These are phyloP conservation scores for Pisolithus albus DNA, from an alignment of 768 basidiomycete genomes.

Conservation along the genomic window DNA sequence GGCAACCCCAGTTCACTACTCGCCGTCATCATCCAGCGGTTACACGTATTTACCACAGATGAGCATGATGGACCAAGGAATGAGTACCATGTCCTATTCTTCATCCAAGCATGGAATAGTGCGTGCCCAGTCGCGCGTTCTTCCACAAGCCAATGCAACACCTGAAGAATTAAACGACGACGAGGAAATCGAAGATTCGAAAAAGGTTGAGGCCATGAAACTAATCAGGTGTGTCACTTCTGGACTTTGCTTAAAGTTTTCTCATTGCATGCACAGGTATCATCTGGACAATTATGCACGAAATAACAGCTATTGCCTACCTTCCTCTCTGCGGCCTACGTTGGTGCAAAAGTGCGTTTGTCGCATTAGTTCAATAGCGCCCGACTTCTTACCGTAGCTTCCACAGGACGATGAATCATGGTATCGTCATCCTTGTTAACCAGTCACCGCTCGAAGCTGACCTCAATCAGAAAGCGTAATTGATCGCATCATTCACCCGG, in stretches of 20 bases:
- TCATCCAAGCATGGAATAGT: slow-evolving; percentile 23
- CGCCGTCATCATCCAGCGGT: slow-evolving; percentile 28
- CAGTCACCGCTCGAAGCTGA: slow-evolving; percentile 8
- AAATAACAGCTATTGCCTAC: slow-evolving; percentile 82
- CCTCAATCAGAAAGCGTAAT: slow-evolving; percentile 70
- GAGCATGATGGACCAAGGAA: slow-evolving; percentile 50
- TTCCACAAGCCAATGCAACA: slow-evolving; percentile 15
- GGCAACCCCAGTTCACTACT: slow-evolving; percentile 36
- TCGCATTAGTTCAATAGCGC: background rate
- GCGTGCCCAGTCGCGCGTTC: slow-evolving; percentile 20
- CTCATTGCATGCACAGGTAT: slow-evolving; percentile 44
- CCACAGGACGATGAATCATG: slow-evolving; percentile 74
- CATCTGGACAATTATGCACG: slow-evolving; percentile 87
- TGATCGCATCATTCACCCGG: slow-evolving; percentile 83
- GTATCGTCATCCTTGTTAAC: slow-evolving; percentile 31
- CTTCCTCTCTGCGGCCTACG: slow-evolving; percentile 81
- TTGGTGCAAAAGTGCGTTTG: slow-evolving; percentile 67
- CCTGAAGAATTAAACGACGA: slow-evolving; percentile 50
- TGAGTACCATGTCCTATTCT: slow-evolving; percentile 46
- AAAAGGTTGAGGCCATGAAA: slow-evolving; percentile 73
- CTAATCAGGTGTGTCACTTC: slow-evolving; percentile 56
- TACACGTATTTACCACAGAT: slow-evolving; percentile 50
- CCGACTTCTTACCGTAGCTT: slow-evolving; percentile 1
- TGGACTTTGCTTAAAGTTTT: background rate
- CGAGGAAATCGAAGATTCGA: slow-evolving; percentile 46